Evolutionary conservation across 2,329 filamentous ascomycete species (phyloP).

Genomic region (Pyricularia sp.): DNA sequence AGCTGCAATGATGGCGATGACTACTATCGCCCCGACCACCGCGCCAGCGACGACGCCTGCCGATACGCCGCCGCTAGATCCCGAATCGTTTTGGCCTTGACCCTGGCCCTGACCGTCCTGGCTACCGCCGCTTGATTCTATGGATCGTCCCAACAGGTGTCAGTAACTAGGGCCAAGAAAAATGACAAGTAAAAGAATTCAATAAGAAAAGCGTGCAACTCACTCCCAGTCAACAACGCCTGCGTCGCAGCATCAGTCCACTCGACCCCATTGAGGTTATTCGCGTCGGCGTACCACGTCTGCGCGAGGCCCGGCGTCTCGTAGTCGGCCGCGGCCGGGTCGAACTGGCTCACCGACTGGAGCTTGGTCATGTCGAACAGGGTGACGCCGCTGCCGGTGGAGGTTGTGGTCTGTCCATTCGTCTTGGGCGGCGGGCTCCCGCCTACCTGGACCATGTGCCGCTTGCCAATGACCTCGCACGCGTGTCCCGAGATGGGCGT

Average conservation of each 20-base stretch:
- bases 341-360: conserved; percentile 20
- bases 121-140: background rate
- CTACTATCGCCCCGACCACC: conserved; percentile 78
- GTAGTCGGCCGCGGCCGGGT: conserved; percentile 15
- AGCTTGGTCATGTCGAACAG: conserved; percentile 26
- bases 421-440: conserved; percentile 17
- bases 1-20: conserved; percentile 52
- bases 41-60: conserved; percentile 53
- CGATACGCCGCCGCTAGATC: background rate
- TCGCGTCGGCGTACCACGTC: conserved; percentile 20
- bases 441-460: conserved; percentile 27
- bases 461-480: conserved; percentile 19
- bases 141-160: background rate
- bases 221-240: background rate
- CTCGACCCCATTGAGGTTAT: background rate
- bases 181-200: background rate
- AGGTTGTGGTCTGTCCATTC: conserved; percentile 11
- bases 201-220: background rate
- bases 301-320: conserved; percentile 10
- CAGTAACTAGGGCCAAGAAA: background rate
- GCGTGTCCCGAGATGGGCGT: conserved; percentile 16
- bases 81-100: conserved; percentile 24
- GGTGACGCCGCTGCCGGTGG: conserved; percentile 23
- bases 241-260: background rate
- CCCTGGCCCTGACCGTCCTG: background rate